phyloP scores from a whole-genome alignment of 805 yeast species.

The Candida boidinii region DNA sequence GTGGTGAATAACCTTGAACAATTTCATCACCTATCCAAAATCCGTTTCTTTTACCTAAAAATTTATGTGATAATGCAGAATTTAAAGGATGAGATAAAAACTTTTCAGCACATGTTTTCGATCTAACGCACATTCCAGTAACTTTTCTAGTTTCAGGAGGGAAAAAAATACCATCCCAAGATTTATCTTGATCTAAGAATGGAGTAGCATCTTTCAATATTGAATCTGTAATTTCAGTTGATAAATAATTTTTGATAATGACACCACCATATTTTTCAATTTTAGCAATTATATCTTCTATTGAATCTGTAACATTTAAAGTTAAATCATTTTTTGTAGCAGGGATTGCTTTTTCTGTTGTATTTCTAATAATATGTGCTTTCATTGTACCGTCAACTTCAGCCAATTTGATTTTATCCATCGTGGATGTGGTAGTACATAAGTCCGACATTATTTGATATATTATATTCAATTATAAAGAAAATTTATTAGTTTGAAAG shows the following conservation, averaged over 20 bases:
- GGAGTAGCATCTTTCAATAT: slow-evolving; percentile 13
- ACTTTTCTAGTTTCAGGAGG: slow-evolving; percentile 14
- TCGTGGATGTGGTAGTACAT: too few species aligned
- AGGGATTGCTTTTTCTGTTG: background rate
- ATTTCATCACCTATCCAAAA: slow-evolving; percentile 13
- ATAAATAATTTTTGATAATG: slow-evolving; percentile 11
- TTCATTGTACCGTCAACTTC: background rate
- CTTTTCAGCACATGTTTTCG: slow-evolving; percentile 8
- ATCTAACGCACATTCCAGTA: slow-evolving; percentile 12
- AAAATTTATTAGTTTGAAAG: too few species aligned
- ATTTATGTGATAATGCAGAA: slow-evolving; percentile 7
- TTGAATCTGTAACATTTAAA: background rate
- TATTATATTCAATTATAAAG: too few species aligned
- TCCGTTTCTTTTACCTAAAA: slow-evolving; percentile 8
- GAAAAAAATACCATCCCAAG: slow-evolving; percentile 15
- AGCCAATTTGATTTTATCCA: background rate
- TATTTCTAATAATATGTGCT: slow-evolving; percentile 1
- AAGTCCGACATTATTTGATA: too few species aligned
- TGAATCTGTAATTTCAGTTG: slow-evolving; percentile 4
- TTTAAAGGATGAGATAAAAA: slow-evolving; percentile 10
- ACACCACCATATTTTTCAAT: slow-evolving; percentile 16
- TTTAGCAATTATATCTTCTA: slow-evolving; percentile 7
- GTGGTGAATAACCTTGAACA: slow-evolving; percentile 11
- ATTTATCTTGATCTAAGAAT: slow-evolving; percentile 10
- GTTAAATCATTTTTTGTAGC: slow-evolving; percentile 2